phyloP scores from a whole-genome alignment of 108 stramenopile genomes.

The Fragilaria radians region DNA sequence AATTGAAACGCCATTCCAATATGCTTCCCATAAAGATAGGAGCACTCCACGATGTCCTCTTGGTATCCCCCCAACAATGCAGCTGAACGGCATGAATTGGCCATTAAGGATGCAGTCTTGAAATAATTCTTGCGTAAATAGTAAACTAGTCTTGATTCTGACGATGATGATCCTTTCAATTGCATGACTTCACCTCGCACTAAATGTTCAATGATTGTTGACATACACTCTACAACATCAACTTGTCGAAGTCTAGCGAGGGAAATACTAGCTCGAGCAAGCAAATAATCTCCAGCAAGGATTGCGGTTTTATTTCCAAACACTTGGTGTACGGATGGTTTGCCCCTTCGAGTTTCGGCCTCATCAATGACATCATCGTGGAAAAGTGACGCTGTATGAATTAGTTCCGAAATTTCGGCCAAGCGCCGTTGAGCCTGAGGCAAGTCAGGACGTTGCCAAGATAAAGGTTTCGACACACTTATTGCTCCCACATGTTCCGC shows the following conservation, averaged over 20 bases:
- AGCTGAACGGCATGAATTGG: conserved; percentile 89
- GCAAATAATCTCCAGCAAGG: conserved; percentile 96
- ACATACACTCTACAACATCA: conserved; percentile 94
- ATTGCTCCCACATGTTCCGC: conserved; percentile 22
- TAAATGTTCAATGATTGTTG: conserved; percentile 96
- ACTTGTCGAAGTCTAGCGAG: conserved; percentile 91
- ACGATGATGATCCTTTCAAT: conserved; percentile 46
- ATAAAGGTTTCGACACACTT: conserved; percentile 17
- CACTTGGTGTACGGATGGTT: conserved; percentile 83
- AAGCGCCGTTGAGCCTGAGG: conserved; percentile 84
- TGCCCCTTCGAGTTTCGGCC: conserved; percentile 89
- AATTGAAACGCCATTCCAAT: conserved; percentile 98
- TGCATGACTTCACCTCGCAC: conserved; percentile 98
- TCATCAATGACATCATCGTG: conserved; percentile 99
- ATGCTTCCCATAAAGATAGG: conserved; percentile 93
- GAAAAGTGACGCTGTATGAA: conserved; percentile 95
- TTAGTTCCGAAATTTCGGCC: conserved; percentile 98
- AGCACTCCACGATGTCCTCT: conserved; percentile 54
- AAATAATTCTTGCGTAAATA: conserved; percentile 97
- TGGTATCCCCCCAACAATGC: conserved; percentile 79
- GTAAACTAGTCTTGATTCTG: conserved; percentile 46
- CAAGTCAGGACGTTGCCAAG: conserved; percentile 41
- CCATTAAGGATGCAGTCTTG: conserved; percentile 98
- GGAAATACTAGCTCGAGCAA: conserved; percentile 90
- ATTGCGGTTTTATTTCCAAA: conserved; percentile 99